phyloP scores from a whole-genome alignment of 2,329 filamentous ascomycete genomes.

The Bipolaris zeicola region DNA sequence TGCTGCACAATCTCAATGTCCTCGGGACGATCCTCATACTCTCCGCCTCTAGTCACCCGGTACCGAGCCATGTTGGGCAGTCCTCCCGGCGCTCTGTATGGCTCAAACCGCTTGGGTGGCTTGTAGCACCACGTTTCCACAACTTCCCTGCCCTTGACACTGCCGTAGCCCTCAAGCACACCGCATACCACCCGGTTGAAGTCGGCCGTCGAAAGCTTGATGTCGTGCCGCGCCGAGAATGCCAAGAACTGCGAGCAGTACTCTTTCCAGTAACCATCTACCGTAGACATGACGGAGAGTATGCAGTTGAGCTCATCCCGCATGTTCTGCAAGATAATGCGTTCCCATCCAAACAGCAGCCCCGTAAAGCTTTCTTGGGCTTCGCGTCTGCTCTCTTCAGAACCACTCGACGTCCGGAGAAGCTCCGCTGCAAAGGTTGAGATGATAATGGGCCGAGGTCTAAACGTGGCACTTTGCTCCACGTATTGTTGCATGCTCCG shows the following conservation, averaged over 20 bases:
- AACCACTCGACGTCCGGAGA: constrained; percentile 27
- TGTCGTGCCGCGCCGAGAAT: constrained; percentile 30
- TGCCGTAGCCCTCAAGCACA: constrained; percentile 58
- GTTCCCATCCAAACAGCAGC: constrained; percentile 42
- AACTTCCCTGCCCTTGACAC: constrained; percentile 53
- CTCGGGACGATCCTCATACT: constrained; percentile 32
- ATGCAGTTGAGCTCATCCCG: constrained; percentile 39
- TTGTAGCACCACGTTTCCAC: constrained; percentile 55
- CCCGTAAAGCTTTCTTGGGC: constrained; percentile 34
- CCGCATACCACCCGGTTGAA: constrained; percentile 62
- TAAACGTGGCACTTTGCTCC: constrained; percentile 31
- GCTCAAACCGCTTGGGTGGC: constrained; percentile 23
- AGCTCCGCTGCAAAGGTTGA: constrained; percentile 40
- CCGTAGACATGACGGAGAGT: constrained; percentile 40
- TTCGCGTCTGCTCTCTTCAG: constrained; percentile 15
- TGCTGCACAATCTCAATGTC: constrained; percentile 38
- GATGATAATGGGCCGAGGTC: constrained; percentile 34
- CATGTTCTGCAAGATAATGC: constrained; percentile 28
- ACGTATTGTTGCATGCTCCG: constrained; percentile 46
- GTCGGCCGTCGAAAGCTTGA: constrained; percentile 42
- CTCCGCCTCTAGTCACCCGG: constrained; percentile 29
- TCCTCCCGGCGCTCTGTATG: constrained; percentile 42
- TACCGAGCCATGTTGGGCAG: constrained; percentile 39
- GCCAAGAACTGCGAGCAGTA: constrained; percentile 42
- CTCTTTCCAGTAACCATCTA: constrained; percentile 32